Evolutionary conservation across 1,284 basidiomycete species (phyloP).

Genomic region (Fomitiporia mediterranea): DNA sequence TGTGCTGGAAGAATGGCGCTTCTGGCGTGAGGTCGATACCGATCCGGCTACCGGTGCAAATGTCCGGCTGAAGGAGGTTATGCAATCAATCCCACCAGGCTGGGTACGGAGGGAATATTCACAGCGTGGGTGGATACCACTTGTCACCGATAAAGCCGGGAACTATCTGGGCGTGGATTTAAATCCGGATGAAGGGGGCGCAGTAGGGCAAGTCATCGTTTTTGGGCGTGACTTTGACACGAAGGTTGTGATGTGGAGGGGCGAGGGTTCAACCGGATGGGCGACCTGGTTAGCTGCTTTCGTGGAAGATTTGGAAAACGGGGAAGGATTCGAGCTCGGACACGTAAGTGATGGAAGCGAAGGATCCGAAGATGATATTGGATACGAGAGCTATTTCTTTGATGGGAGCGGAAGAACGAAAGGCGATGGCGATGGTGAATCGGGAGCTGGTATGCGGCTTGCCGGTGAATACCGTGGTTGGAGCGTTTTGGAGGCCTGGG

Average conservation of each 20-base stretch:
- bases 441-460: constrained; percentile 65
- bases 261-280: constrained; percentile 91
- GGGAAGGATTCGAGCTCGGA: constrained; percentile 82
- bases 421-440: constrained; percentile 71
- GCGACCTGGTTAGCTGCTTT: constrained; percentile 92
- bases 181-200: constrained; percentile 75
- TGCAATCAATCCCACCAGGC: constrained; percentile 88
- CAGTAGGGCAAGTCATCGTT: constrained; percentile 90
- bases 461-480: constrained; percentile 84
- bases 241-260: constrained; percentile 91
- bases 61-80: constrained; percentile 60
- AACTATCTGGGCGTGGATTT: constrained; percentile 98
- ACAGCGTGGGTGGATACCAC: constrained; percentile 93
- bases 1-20: constrained; percentile 88
- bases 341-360: constrained; percentile 47
- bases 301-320: constrained; percentile 88
- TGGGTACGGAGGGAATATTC: constrained; percentile 92
- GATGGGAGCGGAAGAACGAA: constrained; percentile 70
- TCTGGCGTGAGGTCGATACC: constrained; percentile 88
- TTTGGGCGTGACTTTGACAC: constrained; percentile 98
- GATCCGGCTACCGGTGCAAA: constrained; percentile 81
- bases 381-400: constrained; percentile 84
- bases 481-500: constrained; percentile 88
- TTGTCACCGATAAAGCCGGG: constrained; percentile 88
- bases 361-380: constrained; percentile 74